Conservation (phyloP, 352 stramenopile species). For the Globisporangium yorkense region DNA sequence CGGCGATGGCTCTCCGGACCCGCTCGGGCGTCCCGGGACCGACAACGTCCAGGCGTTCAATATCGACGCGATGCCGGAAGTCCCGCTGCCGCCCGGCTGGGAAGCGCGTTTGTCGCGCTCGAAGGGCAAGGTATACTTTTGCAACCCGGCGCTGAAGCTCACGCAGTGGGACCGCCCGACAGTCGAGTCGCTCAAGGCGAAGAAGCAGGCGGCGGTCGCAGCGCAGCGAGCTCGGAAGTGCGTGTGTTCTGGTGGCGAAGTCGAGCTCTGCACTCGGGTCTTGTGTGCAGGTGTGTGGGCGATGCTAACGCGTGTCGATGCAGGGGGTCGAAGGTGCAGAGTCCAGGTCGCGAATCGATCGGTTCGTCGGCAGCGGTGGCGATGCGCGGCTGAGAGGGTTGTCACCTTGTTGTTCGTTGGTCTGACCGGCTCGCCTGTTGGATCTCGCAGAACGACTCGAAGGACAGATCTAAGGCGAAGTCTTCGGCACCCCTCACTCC, state of each 20-base stretch:
- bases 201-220: constrained; percentile 42
- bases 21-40: constrained; percentile 4
- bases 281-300: constrained; percentile 5
- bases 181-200: constrained; percentile 48
- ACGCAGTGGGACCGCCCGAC: constrained; percentile 85
- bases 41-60: constrained; percentile 47
- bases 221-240: constrained; percentile 36
- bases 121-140: constrained; percentile 86
- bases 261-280: too few relatives aligned
- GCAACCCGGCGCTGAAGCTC: constrained; percentile 61
- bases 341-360: constrained; percentile 29
- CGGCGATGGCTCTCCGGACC: constrained; percentile 13
- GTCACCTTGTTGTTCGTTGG: background rate
- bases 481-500: background rate
- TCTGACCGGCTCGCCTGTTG: background rate
- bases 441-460: background rate
- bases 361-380: background rate
- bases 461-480: background rate
- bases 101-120: constrained; percentile 74
- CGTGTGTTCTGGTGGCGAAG: background rate
- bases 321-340: constrained; percentile 24
- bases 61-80: constrained; percentile 50
- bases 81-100: constrained; percentile 65
- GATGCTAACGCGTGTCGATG: background rate
- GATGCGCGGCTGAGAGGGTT: background rate